Evolutionary conservation across 1,284 basidiomycete species (phyloP), one percentile per base, ranked within the genome.

Genomic region (Ceratobasidium papillatum): DNA sequence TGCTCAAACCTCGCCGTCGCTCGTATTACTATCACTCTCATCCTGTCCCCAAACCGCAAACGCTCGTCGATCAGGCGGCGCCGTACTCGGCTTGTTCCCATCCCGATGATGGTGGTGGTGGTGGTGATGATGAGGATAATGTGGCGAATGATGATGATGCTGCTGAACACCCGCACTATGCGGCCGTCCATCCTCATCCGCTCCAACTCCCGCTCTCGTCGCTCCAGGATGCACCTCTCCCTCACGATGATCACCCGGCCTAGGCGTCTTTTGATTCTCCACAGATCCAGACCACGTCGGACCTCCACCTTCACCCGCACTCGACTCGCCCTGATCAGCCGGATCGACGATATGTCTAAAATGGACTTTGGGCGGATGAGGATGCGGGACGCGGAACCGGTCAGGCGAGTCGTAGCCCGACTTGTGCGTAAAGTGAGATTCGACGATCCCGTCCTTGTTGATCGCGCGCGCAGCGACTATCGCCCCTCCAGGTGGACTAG

Each of bases 21-120:
- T 77, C 41, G 91, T 86, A 78, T 90, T 90, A 79, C 91, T 93
- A 78, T 95, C 94, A 74, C 92, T 94, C 81, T 95, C 94, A 80
- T 95, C 94, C 62, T 93, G 90, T 0, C 93, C 93, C 88, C 89
- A 92, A 22, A 92, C 92, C 71, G 91, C 90, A 79, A 94, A 93
- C 47, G 92, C 91, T 34, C 89, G 83, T 62, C 85, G 86, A 51
- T 86, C 84, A 41, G 27, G 54, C 25, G 63, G 63, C 1, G 65
- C 54, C 19, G 65, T 77, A 52, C 45, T 36, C 66, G 66, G 66
- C 45, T 74, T 52, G 73, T 71, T 62, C 58, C 34, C 64, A 74
- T 65, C 72, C 27, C 74, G 74, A 59, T 76, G 75, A 32, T 75
- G 74, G 32, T 59, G 61, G 74, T 71, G 75, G 32, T 76, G 76